Base-by-base conservation (phyloP, 495 filamentous ascomycete species). In the Penicillium parvum region DNA sequence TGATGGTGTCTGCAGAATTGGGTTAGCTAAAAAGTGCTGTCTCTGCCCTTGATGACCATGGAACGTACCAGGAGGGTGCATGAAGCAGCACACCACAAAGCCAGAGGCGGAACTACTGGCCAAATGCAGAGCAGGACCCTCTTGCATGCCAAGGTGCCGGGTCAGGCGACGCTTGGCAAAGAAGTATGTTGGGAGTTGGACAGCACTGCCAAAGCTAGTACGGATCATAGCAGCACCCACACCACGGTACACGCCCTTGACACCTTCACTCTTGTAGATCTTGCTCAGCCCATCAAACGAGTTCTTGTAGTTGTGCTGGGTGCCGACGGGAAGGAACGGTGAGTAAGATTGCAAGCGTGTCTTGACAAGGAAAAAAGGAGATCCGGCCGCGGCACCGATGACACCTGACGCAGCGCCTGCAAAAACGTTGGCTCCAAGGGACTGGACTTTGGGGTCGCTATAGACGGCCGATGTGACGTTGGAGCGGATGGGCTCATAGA, bases 351-450 rank as follows among this genome's bases (percentile, higher is more conserved):
- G 92, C 43, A 99, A 74, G 10, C 92, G 81, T 7, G 92, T 99
- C 72, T 99, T 99, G 60, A 95, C 85, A n/a, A 99, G 76, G 72
- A 97, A 99, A 63, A 99, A 97, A 1, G 92, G 94, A 18, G 89
- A 95, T 15, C 90, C 92, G 10, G 84, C 85, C 7, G 85, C 85
- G 5, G 92, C 92, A 42, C 92, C 92, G 28, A 97, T 74, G 30
- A 97, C 83, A 44, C 92, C 92, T 5, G 86, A 91, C 3, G 79
- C 65, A 5, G 92, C 92, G 47, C 92, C 92, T 32, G 85, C 81
- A 56, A 96, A 84, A 70, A 99, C 85, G 63, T 99, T 99, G 67
- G 95, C 78, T 12, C 80, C 84, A 35, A 97, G 72, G 47, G 82
- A 91, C 60, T 98, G 92, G 15, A 81, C 75, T 6, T 70, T 72